Conservation (phyloP, 345 rosid genomes). For the Leavenworthia alabamica region DNA sequence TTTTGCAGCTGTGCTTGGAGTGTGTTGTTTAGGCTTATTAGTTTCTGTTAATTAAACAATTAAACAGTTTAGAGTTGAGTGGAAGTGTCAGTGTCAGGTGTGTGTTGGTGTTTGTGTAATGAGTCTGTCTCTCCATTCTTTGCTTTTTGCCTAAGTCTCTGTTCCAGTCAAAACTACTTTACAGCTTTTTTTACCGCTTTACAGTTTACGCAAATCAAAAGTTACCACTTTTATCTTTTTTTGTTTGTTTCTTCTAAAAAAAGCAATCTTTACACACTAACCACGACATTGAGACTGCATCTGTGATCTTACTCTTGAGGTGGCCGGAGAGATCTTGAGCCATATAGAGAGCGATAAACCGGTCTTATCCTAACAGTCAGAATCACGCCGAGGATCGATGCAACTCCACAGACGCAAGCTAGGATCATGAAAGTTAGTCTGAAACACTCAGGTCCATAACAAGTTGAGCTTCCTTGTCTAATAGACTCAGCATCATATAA, state of each 20-base stretch:
- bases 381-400: slow-evolving; percentile 48
- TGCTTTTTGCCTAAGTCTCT: slow-evolving; percentile 27
- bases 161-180: slow-evolving; percentile 28
- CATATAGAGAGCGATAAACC: slow-evolving; percentile 67
- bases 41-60: slow-evolving; percentile 1
- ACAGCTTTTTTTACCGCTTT: not conserved
- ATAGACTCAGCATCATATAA: slow-evolving; percentile 71
- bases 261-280: slow-evolving; percentile 21
- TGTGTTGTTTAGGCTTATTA: slow-evolving; percentile 15
- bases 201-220: not conserved
- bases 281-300: slow-evolving; percentile 13
- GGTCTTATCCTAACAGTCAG: slow-evolving; percentile 57
- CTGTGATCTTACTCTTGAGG: not conserved
- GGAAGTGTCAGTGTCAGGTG: slow-evolving; percentile 24
- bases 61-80: not conserved
- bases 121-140: slow-evolving; percentile 30
- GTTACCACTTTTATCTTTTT: not conserved
- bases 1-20: not conserved
- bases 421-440: slow-evolving; percentile 54
- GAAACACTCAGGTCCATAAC: slow-evolving; percentile 66
- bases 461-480: slow-evolving; percentile 59
- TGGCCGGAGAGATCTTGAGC: slow-evolving; percentile 33
- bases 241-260: not conserved
- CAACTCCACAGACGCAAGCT: slow-evolving; percentile 58
- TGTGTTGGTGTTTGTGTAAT: slow-evolving; percentile 23